These are phyloP conservation scores for Malus orientalis DNA, from an alignment of 306 rosid species.

Conservation along the genomic window DNA sequence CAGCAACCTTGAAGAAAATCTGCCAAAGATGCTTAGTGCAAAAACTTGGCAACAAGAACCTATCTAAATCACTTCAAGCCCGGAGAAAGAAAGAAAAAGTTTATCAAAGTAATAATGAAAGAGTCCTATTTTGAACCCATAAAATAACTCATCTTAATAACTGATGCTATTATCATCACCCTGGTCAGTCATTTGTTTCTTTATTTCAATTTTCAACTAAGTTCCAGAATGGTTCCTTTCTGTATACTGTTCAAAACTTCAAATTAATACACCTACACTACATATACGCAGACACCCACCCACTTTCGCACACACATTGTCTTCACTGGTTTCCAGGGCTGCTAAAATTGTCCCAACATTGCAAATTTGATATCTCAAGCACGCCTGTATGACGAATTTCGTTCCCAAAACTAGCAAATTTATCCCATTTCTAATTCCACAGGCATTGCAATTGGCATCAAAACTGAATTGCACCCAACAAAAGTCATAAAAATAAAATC, in stretches of 20 bases:
- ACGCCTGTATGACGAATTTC: not conserved
- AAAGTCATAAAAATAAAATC: not conserved
- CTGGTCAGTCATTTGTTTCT: not conserved
- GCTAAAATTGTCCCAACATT: not conserved
- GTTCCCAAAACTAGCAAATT: not conserved
- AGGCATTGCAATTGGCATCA: not conserved
- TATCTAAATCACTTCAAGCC: conserved; percentile 1
- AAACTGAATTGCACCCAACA: not conserved
- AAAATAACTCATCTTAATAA: not conserved
- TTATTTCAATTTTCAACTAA: not conserved
- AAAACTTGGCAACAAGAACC: conserved; percentile 13
- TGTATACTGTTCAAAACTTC: not conserved
- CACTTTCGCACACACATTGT: not conserved
- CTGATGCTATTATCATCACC: not conserved
- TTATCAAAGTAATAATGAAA: not conserved
- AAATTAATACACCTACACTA: not conserved
- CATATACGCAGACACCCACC: too few relatives aligned
- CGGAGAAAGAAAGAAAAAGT: not conserved
- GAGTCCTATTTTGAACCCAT: not conserved
- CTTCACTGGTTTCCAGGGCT: not conserved
- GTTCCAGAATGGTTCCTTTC: not conserved
- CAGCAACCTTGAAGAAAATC: conserved; percentile 76
- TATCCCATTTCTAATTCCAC: not conserved
- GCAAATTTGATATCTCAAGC: not conserved
- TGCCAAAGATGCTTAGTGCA: conserved; percentile 21